Base-by-base conservation (phyloP, 2,329 filamentous ascomycete species). In the Pseudogymnoascus sp. region DNA sequence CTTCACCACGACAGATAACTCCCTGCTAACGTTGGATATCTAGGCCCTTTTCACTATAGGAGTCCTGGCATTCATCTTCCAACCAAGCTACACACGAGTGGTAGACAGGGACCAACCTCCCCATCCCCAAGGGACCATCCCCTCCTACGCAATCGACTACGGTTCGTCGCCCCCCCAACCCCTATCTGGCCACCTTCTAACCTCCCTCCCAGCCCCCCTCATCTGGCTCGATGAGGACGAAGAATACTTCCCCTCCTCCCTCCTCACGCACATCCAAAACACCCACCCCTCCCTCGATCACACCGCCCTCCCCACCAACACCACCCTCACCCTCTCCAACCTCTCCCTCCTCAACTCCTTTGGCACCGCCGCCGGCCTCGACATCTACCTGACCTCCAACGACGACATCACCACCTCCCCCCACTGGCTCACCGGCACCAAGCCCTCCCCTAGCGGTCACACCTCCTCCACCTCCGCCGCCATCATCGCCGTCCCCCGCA, bases 171-270 rank as follows among this genome's bases (percentile, higher is more conserved):
- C 21, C 24, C 44, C 8, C 24, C 13, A 19, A 3, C 6, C 6
- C 14, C 10, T 29, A 5, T n/a, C 4, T 6, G 29, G 1, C 10
- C 19, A n/a, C 11, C 7, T 2, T 4, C 35, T 31, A 50, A 29
- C 24, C 0, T 6, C 6, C 24, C 14, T 3, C 8, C 7, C 60
- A 82, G 81, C 81, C 35, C 81, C 81, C 6, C 65, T 82, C 3
- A 75, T 82, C 35, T 82, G 79, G 75, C 75, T 82, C 7, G 76
- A 82, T 65, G 76, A 76, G 26, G 65, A 74, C 65, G 81, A 83
- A 65, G 67, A 71, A 29, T 82, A 80, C 68, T 76, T 77, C 59
- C 81, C 81, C 5, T 80, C 79, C 44, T 79, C 81, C 65, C 76
- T 83, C 26, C 72, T 71, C 35, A 72, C 74, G 10, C 79, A 82